phyloP scores from a whole-genome alignment of 1,284 basidiomycete genomes.

The Trichosporon coremiiforme region DNA sequence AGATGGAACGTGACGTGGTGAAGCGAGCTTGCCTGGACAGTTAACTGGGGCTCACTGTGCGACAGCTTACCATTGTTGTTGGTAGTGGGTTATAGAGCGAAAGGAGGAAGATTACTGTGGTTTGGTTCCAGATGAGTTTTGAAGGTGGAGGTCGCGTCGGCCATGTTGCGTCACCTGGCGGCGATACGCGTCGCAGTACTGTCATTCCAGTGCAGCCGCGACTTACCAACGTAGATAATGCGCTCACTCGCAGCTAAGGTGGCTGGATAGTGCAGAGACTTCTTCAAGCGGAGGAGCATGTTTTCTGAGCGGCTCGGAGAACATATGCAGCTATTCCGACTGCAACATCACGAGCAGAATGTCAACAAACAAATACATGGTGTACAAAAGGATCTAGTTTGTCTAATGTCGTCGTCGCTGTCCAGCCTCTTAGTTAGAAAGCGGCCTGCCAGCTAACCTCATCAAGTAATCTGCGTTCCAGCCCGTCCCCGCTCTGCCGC shows the following conservation, averaged over 20 bases:
- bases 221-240: too few species aligned
- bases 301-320: too few species aligned
- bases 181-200: background rate
- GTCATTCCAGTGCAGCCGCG: too few species aligned
- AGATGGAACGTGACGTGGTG: slow-evolving; percentile 51
- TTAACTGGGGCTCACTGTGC: background rate
- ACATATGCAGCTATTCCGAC: too few species aligned
- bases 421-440: too few species aligned
- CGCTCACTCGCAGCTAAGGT: too few species aligned
- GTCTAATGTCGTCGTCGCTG: background rate
- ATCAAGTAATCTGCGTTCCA: too few species aligned
- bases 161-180: slow-evolving; percentile 8
- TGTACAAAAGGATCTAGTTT: background rate
- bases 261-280: too few species aligned
- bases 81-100: background rate
- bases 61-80: slow-evolving; percentile 11
- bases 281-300: too few species aligned
- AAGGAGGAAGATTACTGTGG: background rate
- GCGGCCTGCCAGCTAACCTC: too few species aligned
- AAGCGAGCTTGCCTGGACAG: slow-evolving; percentile 32
- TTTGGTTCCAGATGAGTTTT: slow-evolving; percentile 16
- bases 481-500: too few species aligned
- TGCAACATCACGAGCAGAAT: too few species aligned
- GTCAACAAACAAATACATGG: background rate
- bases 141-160: slow-evolving; percentile 3